Evolutionary conservation across 805 yeast species (phyloP), one percentile per base, ranked within the genome.

Genomic region (Kregervanrija delftensis): DNA sequence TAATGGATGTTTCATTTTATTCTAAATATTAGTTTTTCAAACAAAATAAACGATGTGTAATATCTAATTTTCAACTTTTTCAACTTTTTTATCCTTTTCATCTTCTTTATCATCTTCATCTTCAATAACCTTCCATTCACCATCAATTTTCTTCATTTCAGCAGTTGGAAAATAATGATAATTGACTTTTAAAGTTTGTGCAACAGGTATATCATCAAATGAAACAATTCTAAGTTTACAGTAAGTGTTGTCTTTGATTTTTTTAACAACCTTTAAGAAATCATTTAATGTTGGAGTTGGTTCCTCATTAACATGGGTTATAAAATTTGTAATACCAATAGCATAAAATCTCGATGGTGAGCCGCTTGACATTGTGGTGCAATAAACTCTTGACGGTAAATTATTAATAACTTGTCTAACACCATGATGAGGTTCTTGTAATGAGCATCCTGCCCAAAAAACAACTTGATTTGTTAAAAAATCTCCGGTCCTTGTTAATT

Each of bases 341-440:
- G 86, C 86, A 60, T 85, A 88, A 58, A 85, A 90, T 45, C 79
- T 73, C 13, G 93, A 93, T 8, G 96, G 96, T 0, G 96, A 86
- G 6, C 96, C 96, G 33, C 78, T 74, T 37, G 81, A 74, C 58
- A 85, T 76, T 17, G 80, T 72, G 2, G 88, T 82, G 43, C 88
- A 81, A 58, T 89, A 90, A n/a, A 90, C 93, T 43, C 78, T 80
- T 13, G 91, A 82, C 11, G 95, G 96, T 42, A 87, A 68, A 45
- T 76, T 71, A 43, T 77, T 77, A 76, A 86, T 81, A 34, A 85
- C 79, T 66, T 89, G 96, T 50, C 90, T 77, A 13, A 89, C 96
- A 8, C 93, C 91, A 58, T 85, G 95, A 62, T 88, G 96, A n/a
- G 96, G 96, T 34, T 79, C 74, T 59, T 90, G 97, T 32, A 90